phyloP scores from a whole-genome alignment of 441 rosid species.

The Populus hybrid region DNA sequence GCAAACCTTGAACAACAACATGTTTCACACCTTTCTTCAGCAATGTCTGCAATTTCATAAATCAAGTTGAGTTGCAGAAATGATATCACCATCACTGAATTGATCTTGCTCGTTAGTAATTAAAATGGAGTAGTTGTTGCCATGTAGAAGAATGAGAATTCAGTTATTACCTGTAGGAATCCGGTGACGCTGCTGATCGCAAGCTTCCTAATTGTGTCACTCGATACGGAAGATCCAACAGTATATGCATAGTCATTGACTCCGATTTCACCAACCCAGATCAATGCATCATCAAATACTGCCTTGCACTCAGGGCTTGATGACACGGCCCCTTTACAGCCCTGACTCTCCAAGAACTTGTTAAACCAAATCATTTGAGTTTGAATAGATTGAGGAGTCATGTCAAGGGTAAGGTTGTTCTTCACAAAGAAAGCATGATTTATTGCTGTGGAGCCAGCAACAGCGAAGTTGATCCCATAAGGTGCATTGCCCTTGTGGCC shows the following conservation, averaged over 20 bases:
- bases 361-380: conserved; percentile 75
- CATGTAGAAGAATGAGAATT: neutral
- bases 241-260: conserved; percentile 85
- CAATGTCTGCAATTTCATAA: conserved; percentile 44
- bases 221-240: conserved; percentile 50
- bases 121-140: neutral
- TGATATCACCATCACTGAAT: neutral
- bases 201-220: conserved; percentile 50
- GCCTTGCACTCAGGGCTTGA: conserved; percentile 37
- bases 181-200: conserved; percentile 36
- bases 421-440: conserved; percentile 66
- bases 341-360: conserved; percentile 46
- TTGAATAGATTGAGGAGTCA: conserved; percentile 72
- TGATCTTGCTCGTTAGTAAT: neutral
- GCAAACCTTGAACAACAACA: conserved; percentile 77
- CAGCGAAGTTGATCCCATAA: conserved; percentile 83
- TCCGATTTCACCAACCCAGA: conserved; percentile 96
- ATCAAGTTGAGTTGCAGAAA: neutral
- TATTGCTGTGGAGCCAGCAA: conserved; percentile 81
- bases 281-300: conserved; percentile 50
- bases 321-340: conserved; percentile 31
- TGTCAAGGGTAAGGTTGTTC: conserved; percentile 67
- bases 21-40: conserved; percentile 68
- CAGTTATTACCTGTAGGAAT: conserved; percentile 52
- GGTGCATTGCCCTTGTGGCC: conserved; percentile 19